Conservation (phyloP, 2,329 filamentous ascomycete genomes). For the Emergomyces orientalis region DNA sequence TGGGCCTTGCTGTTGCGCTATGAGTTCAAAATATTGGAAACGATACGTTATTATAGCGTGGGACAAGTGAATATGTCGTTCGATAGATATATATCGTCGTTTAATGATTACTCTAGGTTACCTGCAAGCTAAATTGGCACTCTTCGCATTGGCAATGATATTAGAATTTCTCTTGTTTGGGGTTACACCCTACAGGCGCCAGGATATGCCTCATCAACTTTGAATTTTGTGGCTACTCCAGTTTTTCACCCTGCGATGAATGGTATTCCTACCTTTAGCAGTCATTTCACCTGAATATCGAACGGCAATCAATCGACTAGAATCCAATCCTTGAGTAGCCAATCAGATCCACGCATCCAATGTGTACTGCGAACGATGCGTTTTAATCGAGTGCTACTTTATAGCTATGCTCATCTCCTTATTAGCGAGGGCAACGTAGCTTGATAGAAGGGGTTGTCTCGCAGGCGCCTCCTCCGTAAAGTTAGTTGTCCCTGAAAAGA, state of each 20-base stretch:
- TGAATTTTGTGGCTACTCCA: neutral
- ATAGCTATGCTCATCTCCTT: neutral
- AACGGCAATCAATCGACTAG: neutral
- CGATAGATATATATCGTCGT: neutral
- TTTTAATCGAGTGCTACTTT: neutral
- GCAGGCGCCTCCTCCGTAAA: neutral
- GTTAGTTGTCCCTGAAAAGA: neutral
- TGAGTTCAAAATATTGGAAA: slow-evolving; percentile 1
- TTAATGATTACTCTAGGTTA: neutral
- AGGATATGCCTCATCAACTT: neutral
- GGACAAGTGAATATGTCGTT: neutral
- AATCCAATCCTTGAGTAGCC: neutral
- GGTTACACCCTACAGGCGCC: neutral
- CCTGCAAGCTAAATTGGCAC: neutral
- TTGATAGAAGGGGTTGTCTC: neutral
- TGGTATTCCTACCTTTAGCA: neutral
- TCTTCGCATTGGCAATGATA: neutral
- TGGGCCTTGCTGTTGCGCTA: slow-evolving; percentile 21
- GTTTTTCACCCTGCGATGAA: neutral
- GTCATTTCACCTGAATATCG: neutral
- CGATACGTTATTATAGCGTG: neutral
- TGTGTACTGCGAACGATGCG: neutral
- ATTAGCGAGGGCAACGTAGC: neutral
- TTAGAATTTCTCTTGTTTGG: neutral
- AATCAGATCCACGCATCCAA: neutral